Conservation (phyloP, 129 eudicot genomes). For the Flaveria brownii region DNA sequence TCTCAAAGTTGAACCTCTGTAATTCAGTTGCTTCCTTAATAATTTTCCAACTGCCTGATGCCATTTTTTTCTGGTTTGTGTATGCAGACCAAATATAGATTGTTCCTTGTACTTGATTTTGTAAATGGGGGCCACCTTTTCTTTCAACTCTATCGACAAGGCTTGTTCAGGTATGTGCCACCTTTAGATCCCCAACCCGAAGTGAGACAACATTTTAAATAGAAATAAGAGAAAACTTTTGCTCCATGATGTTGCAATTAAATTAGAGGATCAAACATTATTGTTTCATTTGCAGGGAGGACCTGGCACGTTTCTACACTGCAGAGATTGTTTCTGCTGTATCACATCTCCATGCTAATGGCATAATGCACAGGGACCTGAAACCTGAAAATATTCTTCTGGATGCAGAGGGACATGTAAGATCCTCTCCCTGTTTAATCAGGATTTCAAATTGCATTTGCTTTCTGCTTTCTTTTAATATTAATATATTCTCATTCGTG, state of each 20-base stretch:
- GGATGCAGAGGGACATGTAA: constrained; percentile 86
- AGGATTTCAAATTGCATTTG: constrained; percentile 8
- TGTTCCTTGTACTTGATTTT: constrained; percentile 79
- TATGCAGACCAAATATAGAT: constrained; percentile 69
- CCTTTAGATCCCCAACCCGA: constrained; percentile 1
- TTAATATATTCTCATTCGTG: background rate
- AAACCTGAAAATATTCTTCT: constrained; percentile 84
- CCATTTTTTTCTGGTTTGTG: constrained; percentile 19
- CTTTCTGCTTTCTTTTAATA: background rate
- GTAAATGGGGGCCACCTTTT: constrained; percentile 87
- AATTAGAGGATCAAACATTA: constrained; percentile 1
- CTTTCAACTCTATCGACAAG: constrained; percentile 79
- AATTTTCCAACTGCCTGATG: background rate
- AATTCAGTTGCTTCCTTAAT: constrained; percentile 8
- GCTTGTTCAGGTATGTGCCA: constrained; percentile 71
- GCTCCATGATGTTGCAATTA: background rate
- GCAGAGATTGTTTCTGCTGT: constrained; percentile 88
- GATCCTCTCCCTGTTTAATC: background rate
- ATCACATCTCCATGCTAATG: constrained; percentile 79
- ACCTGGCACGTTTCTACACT: constrained; percentile 75
- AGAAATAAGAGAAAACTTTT: background rate
- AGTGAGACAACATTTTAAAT: background rate
- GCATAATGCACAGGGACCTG: constrained; percentile 87
- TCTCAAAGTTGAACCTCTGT: constrained; percentile 3
- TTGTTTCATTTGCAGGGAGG: constrained; percentile 53